A percentile compares a stretch with the other conserved stretches of the same genome.
Evolutionary conservation across 805 yeast species (phyloP).

Genomic region (Sugiyamaella mastotermitis): DNA sequence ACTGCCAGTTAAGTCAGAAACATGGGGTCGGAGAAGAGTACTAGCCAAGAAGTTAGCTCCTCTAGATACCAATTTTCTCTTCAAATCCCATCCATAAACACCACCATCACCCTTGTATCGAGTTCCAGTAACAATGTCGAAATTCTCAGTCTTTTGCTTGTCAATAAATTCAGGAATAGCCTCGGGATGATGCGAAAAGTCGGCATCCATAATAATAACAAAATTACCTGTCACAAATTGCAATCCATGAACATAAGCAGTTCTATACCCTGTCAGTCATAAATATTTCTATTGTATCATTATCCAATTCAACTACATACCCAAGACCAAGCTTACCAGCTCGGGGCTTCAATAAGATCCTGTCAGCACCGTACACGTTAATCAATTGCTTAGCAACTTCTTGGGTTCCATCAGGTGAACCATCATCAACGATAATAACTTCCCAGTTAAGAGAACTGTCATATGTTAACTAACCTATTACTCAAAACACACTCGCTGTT

Average conservation of each 20-base stretch:
- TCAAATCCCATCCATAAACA: slow-evolving; percentile 79
- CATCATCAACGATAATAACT: slow-evolving; percentile 69
- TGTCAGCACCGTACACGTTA: slow-evolving; percentile 49
- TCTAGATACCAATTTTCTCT: slow-evolving; percentile 68
- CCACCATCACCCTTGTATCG: slow-evolving; percentile 79
- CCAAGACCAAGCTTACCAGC: slow-evolving; percentile 76
- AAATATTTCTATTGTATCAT: not conserved
- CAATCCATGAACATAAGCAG: slow-evolving; percentile 75
- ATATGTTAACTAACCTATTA: slow-evolving; percentile 5
- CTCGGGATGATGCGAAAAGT: slow-evolving; percentile 74
- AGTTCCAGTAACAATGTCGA: slow-evolving; percentile 45
- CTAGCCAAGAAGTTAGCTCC: slow-evolving; percentile 78
- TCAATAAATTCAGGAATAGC: slow-evolving; percentile 71
- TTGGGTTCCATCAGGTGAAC: slow-evolving; percentile 79
- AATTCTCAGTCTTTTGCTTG: slow-evolving; percentile 42
- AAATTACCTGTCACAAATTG: slow-evolving; percentile 65
- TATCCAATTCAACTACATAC: slow-evolving; percentile 1
- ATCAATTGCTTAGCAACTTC: slow-evolving; percentile 49
- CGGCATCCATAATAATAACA: slow-evolving; percentile 81
- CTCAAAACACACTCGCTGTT: not conserved
- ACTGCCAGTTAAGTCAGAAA: slow-evolving; percentile 71
- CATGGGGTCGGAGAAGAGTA: slow-evolving; percentile 62
- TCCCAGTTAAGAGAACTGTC: slow-evolving; percentile 59
- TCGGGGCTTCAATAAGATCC: slow-evolving; percentile 60
- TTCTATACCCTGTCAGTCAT: slow-evolving; percentile 22